phyloP scores from a whole-genome alignment of 108 stramenopile species.

The Conticribra weissflogii region DNA sequence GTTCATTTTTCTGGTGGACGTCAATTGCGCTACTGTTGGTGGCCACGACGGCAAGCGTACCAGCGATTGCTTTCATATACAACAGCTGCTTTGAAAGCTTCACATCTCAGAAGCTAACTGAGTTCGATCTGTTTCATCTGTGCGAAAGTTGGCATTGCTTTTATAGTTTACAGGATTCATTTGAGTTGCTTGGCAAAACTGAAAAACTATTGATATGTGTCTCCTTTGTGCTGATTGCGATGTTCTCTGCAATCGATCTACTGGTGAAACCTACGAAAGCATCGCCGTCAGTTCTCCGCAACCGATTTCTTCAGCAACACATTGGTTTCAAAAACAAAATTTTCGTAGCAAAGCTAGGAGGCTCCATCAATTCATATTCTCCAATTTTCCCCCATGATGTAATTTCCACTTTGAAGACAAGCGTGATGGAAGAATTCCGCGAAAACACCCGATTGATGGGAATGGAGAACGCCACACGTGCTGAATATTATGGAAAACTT shows the following conservation, averaged over 20 bases:
- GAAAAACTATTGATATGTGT: not conserved
- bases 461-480: not conserved
- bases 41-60: not conserved
- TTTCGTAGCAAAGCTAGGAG: constrained; percentile 18
- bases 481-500: not conserved
- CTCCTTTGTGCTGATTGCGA: not conserved
- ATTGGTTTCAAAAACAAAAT: constrained; percentile 15
- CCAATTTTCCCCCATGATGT: constrained; percentile 12
- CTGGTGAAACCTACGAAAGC: constrained; percentile 3
- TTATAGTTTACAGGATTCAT: not conserved
- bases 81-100: not conserved
- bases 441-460: too few species aligned
- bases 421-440: too few species aligned
- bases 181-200: not conserved
- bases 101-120: too few species aligned
- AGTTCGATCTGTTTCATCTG: too few species aligned
- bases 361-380: not conserved
- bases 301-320: constrained; percentile 38
- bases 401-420: too few species aligned
- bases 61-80: too few species aligned
- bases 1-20: not conserved
- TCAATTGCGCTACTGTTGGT: constrained; percentile 1
- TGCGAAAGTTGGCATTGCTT: not conserved
- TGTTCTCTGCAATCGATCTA: not conserved
- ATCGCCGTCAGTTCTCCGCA: constrained; percentile 16